Conservation (phyloP, 768 basidiomycete genomes). For the Suillus cothurnatus region DNA sequence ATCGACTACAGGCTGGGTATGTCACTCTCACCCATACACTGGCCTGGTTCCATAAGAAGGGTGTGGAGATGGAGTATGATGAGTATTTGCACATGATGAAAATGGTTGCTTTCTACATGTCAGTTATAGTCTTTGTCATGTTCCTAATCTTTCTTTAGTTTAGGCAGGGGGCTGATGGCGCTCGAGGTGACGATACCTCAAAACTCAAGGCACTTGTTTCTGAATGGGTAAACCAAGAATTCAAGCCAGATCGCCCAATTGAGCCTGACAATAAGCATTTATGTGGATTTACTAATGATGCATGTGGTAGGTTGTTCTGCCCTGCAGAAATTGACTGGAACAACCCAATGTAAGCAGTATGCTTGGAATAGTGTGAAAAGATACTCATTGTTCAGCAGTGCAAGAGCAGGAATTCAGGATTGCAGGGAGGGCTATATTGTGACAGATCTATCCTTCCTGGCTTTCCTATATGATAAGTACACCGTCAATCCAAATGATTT, state of each 20-base stretch:
- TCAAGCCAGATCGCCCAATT: not conserved
- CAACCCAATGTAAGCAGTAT: not conserved
- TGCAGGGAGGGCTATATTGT: too few species aligned
- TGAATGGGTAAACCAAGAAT: not conserved
- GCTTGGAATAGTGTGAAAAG: not conserved
- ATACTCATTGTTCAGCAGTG: too few species aligned
- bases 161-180: not conserved
- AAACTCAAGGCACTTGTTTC: not conserved
- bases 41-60: not conserved
- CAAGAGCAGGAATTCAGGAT: too few species aligned
- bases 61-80: not conserved
- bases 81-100: not conserved
- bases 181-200: not conserved
- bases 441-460: too few species aligned
- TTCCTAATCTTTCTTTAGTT: too few species aligned
- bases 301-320: not conserved
- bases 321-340: not conserved
- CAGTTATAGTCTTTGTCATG: too few species aligned
- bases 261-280: not conserved
- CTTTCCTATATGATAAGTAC: too few species aligned
- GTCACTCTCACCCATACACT: not conserved
- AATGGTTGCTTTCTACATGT: too few species aligned
- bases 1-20: not conserved
- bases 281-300: not conserved
- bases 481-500: too few species aligned